Evolutionary conservation across 345 rosid genomes (phyloP), one percentile per base, ranked within the genome.

Genomic region (Theobroma cacao): DNA sequence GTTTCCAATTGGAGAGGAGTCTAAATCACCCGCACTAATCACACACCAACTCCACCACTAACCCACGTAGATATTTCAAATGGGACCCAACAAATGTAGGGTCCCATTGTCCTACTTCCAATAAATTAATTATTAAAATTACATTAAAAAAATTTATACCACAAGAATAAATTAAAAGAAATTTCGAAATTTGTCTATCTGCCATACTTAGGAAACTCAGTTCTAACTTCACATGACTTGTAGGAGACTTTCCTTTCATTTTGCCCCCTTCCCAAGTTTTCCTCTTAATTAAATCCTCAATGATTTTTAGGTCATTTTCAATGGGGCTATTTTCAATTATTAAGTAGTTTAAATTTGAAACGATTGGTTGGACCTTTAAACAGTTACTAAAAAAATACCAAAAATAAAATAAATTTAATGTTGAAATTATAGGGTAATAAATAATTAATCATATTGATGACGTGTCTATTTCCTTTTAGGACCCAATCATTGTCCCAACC

Each of bases 401-500:
- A n/a, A n/a, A n/a, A n/a, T n/a, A n/a, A 70, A 64, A 5, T n/a
- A 31, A 8, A 33, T 31, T 61, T 5, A 28, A 43, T 24, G 36
- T 28, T 45, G 40, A 2, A 48, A 70, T 18, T n/a, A 48, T 10
- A 20, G 22, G 17, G 12, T 40, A 47, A 15, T 47, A 17, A 70
- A 70, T 70, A 11, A 48, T 30, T 48, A 72, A 72, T 72, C 75
- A 34, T 28, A 41, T 26, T 20, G 41, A 55, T 52, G 53, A 80
- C 75, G 76, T 73, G 68, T 77, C 72, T 61, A 12, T 45, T 45
- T 22, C 59, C 24, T 34, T 61, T 64, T 61, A 77, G 40, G 34
- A 47, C 45, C 80, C 81, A 83, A 83, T 77, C 81, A 83, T 80
- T 83, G 56, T 77, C 86, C 22, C 53, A 68, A 47, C 62, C 77